Base-by-base conservation (phyloP, 2,329 filamentous ascomycete species). In the Talaromyces sp. region DNA sequence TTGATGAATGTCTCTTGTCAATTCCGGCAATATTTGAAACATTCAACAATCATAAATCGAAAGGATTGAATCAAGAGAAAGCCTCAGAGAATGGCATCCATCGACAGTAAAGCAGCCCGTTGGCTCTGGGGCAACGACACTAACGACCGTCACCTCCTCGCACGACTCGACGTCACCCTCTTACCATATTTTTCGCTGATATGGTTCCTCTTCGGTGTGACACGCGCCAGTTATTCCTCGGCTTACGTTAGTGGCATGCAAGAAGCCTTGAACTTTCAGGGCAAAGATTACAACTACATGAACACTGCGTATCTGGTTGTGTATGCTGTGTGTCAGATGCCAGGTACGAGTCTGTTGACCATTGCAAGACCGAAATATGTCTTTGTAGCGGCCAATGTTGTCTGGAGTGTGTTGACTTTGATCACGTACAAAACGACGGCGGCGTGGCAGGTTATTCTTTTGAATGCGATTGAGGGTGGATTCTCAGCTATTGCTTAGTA, bases 131-230 rank as follows among this genome's bases (percentile, higher is more conserved):
- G 63, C n/a, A 16, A 42, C 6, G 25, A 61, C 5, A 16, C 23
- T 42, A 46, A 61, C 16, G 63, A 63, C 42, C 63, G 63, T 33
- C 42, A 60, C 5, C 62, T 77, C 46, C 69, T 79, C 33, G 71
- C 74, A 40, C 78, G 77, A 67, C 72, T 80, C 7, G 77, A 80
- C 63, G 70, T 74, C 50, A 79, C 77, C 0, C 69, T 80, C 6
- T 71, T 80, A 21, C 74, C 75, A 0, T 81, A 81, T 64, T 80
- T 81, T 65, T 79, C 77, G 0, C 67, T 80, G 12, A 76, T 81
- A n/a, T 81, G 78, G 79, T 81, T 81, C 58, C 69, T 81, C 3
- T 81, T 81, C 61, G 79, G 79, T 31, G 73, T 81, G 56, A 80
- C 78, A 5, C 72, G 79, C 11, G 73, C 79, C 31, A 78, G 75